Evolutionary conservation across 495 filamentous ascomycete genomes (phyloP), one percentile per base, ranked within the genome.

Genomic region (Hypoxylon fragiforme): DNA sequence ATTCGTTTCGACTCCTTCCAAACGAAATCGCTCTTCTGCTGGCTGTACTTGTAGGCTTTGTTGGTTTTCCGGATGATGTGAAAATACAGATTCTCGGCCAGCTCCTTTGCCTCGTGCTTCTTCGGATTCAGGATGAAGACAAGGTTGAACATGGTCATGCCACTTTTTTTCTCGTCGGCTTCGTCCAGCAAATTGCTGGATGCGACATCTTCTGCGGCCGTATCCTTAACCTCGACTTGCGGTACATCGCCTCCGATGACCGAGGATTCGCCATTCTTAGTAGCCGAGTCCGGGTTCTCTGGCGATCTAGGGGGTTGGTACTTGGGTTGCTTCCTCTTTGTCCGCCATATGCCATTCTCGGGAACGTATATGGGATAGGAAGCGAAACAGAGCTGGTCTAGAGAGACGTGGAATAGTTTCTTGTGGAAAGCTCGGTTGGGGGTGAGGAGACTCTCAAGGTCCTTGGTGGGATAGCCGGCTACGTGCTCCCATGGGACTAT

Each of bases 71-170:
- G 92, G 58, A 89, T 87, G 16, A 96, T 85, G 65, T 96, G 85
- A 44, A 90, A 80, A 64, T 92, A 95, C 65, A 97, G 85, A 42
- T 92, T 85, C 46, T 84, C 80, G 38, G 91, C 78, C 15, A 90
- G 77, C 41, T 85, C 74, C 38, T 86, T 85, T 60, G 86, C 86
- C 67, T 95, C 89, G 34, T 89, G 71, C 40, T 85, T 78, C 30
- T 88, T 87, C 2, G 89, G 86, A 62, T 89, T 85, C 40, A 96
- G 72, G 26, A 96, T 88, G 71, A 97, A 97, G 11, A 96, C 90
- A 26, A 97, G 82, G 72, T 97, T 91, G 68, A 98, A 98, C 91
- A 97, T 96, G 16, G 84, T 91, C 88, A 98, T 92, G 35, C 72
- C 74, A 39, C 70, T 73, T 57, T 70, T 76, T 63, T 79, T 78